phyloP scores from a whole-genome alignment of 2,329 filamentous ascomycete species.

The Fusarium albidum region DNA sequence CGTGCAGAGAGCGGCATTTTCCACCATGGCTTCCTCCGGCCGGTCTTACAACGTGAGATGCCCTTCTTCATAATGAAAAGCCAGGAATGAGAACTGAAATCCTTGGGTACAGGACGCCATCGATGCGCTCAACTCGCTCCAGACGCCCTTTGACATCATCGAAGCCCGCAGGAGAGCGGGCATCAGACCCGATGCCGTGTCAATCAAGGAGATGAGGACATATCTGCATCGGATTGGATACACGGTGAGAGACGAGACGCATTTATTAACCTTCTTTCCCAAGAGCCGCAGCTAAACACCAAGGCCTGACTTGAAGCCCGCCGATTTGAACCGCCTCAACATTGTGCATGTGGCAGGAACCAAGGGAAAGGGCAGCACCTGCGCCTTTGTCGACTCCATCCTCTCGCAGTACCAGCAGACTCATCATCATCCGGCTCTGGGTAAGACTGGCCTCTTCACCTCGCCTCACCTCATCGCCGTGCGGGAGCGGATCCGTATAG shows the following conservation, averaged over 20 bases:
- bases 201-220: constrained; percentile 80
- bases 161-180: constrained; percentile 81
- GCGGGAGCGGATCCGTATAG: constrained; percentile 71
- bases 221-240: constrained; percentile 84
- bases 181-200: constrained; percentile 70
- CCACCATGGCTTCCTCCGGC: constrained; percentile 41
- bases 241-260: constrained; percentile 53
- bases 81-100: constrained; percentile 12
- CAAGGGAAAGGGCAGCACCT: constrained; percentile 80
- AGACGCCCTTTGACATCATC: constrained; percentile 85
- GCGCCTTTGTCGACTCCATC: constrained; percentile 72
- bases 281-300: background rate
- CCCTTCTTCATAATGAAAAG: background rate
- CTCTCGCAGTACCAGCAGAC: constrained; percentile 59
- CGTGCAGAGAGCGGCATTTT: constrained; percentile 19
- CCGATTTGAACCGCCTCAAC: constrained; percentile 67
- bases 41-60: constrained; percentile 47
- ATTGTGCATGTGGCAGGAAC: constrained; percentile 77
- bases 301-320: constrained; percentile 37
- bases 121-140: constrained; percentile 84
- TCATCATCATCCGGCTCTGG: constrained; percentile 42
- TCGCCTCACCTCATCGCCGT: constrained; percentile 74
- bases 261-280: too few relatives aligned
- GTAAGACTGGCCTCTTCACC: constrained; percentile 70
- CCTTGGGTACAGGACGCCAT: constrained; percentile 76